A percentile compares a stretch with the other conserved stretches of the same genome.
Evolutionary conservation across 768 basidiomycete genomes (phyloP).

Genomic region (Daedaleopsis nitida): DNA sequence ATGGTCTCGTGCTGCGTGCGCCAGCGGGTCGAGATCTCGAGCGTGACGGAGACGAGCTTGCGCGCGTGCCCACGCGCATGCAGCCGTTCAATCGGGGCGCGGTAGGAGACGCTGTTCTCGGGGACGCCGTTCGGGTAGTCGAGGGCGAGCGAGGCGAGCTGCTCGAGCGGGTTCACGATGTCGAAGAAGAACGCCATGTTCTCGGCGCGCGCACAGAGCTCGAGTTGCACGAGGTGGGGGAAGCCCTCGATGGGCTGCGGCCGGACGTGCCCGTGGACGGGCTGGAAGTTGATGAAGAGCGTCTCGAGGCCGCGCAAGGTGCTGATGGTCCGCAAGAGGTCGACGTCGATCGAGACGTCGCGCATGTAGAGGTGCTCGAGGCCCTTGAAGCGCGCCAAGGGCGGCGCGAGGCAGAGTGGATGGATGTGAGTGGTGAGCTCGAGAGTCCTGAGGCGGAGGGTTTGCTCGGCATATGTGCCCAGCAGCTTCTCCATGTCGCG

Average conservation of each 20-base stretch:
- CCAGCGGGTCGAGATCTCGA: conserved; percentile 3
- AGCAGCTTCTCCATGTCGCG: neutral
- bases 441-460: neutral
- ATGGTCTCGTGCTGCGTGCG: neutral
- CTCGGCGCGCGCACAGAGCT: neutral
- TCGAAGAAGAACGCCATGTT: neutral
- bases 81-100: neutral
- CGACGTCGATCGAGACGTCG: neutral
- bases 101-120: neutral
- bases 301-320: neutral
- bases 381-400: neutral
- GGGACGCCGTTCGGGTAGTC: conserved; percentile 3
- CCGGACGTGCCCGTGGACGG: neutral
- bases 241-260: neutral
- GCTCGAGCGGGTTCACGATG: neutral
- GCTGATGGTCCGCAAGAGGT: neutral
- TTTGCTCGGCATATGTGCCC: neutral
- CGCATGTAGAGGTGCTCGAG: neutral
- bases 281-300: neutral
- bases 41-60: neutral
- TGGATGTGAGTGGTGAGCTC: neutral
- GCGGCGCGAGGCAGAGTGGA: neutral
- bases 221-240: neutral
- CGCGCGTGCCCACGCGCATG: neutral
- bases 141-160: neutral